Base-by-base conservation (phyloP, 163 green algal genomes). In the Scenedesmus sp. region DNA sequence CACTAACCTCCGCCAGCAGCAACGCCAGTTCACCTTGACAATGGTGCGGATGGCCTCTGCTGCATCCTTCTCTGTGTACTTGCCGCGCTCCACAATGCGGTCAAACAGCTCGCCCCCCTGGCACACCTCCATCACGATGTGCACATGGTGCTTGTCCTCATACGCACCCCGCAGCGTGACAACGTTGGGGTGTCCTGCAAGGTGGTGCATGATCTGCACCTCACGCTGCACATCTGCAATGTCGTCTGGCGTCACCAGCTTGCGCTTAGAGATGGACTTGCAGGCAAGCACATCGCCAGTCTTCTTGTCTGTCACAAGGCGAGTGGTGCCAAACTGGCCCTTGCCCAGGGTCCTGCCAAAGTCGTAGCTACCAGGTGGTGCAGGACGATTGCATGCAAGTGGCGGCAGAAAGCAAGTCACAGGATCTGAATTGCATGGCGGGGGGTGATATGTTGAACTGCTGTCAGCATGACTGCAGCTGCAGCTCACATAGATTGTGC, bases 61-160 rank as follows among this genome's bases (percentile, higher is more conserved):
- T 22, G 97, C 97, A 84, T 98, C 96, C 89, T 95, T 96, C 94
- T 99, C 97, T 70, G 92, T 95, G 92, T 96, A 99, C 72, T 97
- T 95, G 26, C 96, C 96, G 51, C 93, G 92, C 86, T 95, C 93
- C 33, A 99, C 96, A 82, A 99, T 98, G 33, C 94, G 91, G 79
- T 97, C 96, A 95, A 98, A 97, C 61, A 99, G 94, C 94, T 99
- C 96, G 0, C 97, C 97, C 51, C 97, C 97, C 37, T 65, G 49
- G 94, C 96, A 98, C 15, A 99, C 93, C 93, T 99, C 97, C 97
- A 99, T 99, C n/a, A 98, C 97, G 70, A 99, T 93, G 93, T 99
- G 97, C n/a, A 99, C 95, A 87, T 95, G 96, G 80, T 97, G 93
- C 72, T 95, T 94, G 94, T 99, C 98, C 94, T 99, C 98, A 90